Conservation (phyloP, 2,329 filamentous ascomycete genomes). For the Beauveria sp. region DNA sequence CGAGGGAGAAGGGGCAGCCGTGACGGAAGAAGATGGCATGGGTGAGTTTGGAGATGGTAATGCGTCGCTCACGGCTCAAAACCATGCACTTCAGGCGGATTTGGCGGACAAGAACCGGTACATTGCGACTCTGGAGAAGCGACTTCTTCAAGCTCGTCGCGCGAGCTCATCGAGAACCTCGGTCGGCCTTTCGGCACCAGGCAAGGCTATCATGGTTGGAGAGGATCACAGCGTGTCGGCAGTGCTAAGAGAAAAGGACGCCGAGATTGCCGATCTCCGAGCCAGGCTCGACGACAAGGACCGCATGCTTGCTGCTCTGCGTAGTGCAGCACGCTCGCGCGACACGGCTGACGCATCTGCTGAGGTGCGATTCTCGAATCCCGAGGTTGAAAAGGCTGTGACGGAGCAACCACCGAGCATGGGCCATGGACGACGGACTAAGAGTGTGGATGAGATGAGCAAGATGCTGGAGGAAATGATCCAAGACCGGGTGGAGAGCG, state of each 20-base stretch:
- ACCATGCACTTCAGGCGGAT: slow-evolving; percentile 88
- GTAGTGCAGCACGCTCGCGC: slow-evolving; percentile 76
- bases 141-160: slow-evolving; percentile 79
- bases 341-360: slow-evolving; percentile 61
- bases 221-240: slow-evolving; percentile 71
- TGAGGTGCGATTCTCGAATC: slow-evolving; percentile 24
- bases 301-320: slow-evolving; percentile 80
- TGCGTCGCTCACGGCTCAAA: slow-evolving; percentile 76
- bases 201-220: slow-evolving; percentile 59
- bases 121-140: slow-evolving; percentile 86
- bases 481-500: slow-evolving; percentile 73
- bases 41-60: slow-evolving; percentile 83
- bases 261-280: slow-evolving; percentile 85
- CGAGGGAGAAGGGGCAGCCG: slow-evolving; percentile 28
- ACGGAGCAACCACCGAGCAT: slow-evolving; percentile 19
- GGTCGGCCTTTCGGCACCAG: slow-evolving; percentile 55
- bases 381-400: slow-evolving; percentile 16
- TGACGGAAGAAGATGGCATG: slow-evolving; percentile 59
- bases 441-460: slow-evolving; percentile 86
- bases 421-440: slow-evolving; percentile 44
- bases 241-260: slow-evolving; percentile 78
- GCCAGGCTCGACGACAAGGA: slow-evolving; percentile 91
- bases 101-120: slow-evolving; percentile 95
- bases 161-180: slow-evolving; percentile 86
- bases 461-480: slow-evolving; percentile 96